Conservation (phyloP, 805 yeast genomes). For the Wickerhamiella azyma region DNA sequence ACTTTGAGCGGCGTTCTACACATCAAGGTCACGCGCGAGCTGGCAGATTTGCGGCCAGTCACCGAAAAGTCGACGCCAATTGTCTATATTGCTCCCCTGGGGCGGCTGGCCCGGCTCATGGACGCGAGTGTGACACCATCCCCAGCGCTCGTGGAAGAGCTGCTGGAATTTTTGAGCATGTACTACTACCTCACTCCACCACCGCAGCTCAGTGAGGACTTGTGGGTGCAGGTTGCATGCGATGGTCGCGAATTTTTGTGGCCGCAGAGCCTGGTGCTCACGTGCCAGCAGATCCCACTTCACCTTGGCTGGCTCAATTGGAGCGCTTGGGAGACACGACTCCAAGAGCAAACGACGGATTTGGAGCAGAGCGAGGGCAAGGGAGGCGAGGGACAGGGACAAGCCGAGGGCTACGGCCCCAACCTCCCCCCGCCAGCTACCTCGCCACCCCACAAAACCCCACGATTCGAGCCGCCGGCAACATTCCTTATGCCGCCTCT, state of each 20-base stretch:
- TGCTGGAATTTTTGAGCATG: conserved; percentile 8
- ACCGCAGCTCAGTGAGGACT: neutral
- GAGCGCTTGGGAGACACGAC: conserved; percentile 11
- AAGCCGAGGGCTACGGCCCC: too few species aligned
- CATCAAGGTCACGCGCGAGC: conserved; percentile 12
- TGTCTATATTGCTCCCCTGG: conserved; percentile 19
- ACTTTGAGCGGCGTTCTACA: conserved; percentile 13
- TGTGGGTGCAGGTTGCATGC: conserved; percentile 16
- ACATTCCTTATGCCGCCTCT: neutral
- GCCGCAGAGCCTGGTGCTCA: conserved; percentile 16
- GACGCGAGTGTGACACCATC: conserved; percentile 14
- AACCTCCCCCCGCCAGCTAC: too few species aligned
- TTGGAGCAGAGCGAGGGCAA: neutral
- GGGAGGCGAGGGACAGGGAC: too few species aligned
- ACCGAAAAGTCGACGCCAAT: conserved; percentile 7
- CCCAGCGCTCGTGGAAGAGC: conserved; percentile 13
- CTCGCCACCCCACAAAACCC: neutral
- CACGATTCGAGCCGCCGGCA: neutral
- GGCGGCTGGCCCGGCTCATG: conserved; percentile 13
- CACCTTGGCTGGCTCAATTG: conserved; percentile 10
- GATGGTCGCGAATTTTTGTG: conserved; percentile 16
- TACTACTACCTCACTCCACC: neutral
- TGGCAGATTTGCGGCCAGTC: conserved; percentile 12
- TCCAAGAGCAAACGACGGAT: conserved; percentile 12
- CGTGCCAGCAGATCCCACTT: neutral